Evolutionary conservation across 148 eudicot species (phyloP).

Genomic region (Nepenthes mirabilis): DNA sequence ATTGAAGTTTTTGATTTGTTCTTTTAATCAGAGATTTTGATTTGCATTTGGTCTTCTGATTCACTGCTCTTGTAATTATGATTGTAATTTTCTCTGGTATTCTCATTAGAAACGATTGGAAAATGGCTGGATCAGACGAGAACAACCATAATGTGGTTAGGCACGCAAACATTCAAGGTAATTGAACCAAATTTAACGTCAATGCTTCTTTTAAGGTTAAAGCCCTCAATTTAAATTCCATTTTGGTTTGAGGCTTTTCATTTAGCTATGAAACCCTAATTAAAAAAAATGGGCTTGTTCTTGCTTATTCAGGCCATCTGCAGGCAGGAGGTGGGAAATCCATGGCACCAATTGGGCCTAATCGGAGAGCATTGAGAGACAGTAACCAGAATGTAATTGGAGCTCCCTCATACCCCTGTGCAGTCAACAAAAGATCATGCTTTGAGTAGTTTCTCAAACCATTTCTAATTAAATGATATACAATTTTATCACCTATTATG

Average conservation of each 20-base stretch:
- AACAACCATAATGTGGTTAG: slow-evolving; percentile 37
- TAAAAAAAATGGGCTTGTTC: slow-evolving; percentile 7
- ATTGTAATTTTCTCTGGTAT: too few species aligned
- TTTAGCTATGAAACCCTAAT: slow-evolving; percentile 16
- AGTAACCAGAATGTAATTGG: slow-evolving; percentile 41
- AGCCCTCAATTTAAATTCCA: neutral
- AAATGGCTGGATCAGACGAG: slow-evolving; percentile 68
- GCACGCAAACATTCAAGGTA: slow-evolving; percentile 45
- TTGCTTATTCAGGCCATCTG: slow-evolving; percentile 18
- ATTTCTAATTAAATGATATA: neutral
- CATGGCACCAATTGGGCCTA: slow-evolving; percentile 37
- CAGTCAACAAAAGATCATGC: slow-evolving; percentile 30
- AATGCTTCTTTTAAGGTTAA: neutral
- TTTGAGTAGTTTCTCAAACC: slow-evolving; percentile 30
- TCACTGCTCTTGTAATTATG: too few species aligned
- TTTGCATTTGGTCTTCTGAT: too few species aligned
- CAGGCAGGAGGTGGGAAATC: slow-evolving; percentile 33
- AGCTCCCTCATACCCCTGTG: slow-evolving; percentile 34
- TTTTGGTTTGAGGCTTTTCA: neutral
- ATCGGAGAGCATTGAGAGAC: slow-evolving; percentile 51
- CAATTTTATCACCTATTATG: neutral
- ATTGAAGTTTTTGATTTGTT: slow-evolving; percentile 6
- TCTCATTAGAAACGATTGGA: too few species aligned
- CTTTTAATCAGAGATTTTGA: too few species aligned
- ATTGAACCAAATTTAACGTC: slow-evolving; percentile 4